Evolutionary conservation across 2,329 filamentous ascomycete genomes (phyloP).

Genomic region (Colletotrichum lini): DNA sequence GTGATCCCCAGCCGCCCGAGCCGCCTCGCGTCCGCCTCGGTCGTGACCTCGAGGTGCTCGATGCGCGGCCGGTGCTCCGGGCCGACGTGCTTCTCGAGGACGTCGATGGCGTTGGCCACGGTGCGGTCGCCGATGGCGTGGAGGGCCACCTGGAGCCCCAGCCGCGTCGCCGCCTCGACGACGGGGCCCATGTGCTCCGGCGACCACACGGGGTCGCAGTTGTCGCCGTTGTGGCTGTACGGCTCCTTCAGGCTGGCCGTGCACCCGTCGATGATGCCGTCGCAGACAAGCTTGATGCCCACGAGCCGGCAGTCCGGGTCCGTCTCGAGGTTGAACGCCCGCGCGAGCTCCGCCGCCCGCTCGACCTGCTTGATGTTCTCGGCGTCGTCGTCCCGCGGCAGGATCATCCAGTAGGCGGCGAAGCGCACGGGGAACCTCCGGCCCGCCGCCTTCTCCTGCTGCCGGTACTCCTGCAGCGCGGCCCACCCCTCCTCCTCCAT

Average conservation of each 20-base stretch:
- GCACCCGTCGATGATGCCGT: conserved; percentile 71
- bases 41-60: conserved; percentile 75
- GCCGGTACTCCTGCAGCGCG: conserved; percentile 56
- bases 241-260: conserved; percentile 69
- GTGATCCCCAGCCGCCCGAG: conserved; percentile 73
- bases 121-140: conserved; percentile 77
- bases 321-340: conserved; percentile 59
- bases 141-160: conserved; percentile 71
- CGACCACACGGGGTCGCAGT: conserved; percentile 69
- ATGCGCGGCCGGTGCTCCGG: conserved; percentile 70
- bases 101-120: conserved; percentile 70
- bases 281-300: conserved; percentile 72
- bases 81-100: conserved; percentile 61
- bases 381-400: conserved; percentile 59
- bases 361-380: conserved; percentile 65
- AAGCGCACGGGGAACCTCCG: conserved; percentile 60
- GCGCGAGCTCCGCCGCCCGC: conserved; percentile 62
- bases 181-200: conserved; percentile 66
- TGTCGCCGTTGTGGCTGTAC: conserved; percentile 61
- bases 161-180: conserved; percentile 56
- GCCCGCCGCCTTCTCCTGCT: conserved; percentile 51
- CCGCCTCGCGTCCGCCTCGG: conserved; percentile 66
- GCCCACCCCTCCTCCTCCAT: conserved; percentile 71
- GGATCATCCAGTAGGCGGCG: conserved; percentile 70
- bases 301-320: conserved; percentile 50